phyloP scores from a whole-genome alignment of 1,139 yeast genomes.

The Yamadazyma blattariae region DNA sequence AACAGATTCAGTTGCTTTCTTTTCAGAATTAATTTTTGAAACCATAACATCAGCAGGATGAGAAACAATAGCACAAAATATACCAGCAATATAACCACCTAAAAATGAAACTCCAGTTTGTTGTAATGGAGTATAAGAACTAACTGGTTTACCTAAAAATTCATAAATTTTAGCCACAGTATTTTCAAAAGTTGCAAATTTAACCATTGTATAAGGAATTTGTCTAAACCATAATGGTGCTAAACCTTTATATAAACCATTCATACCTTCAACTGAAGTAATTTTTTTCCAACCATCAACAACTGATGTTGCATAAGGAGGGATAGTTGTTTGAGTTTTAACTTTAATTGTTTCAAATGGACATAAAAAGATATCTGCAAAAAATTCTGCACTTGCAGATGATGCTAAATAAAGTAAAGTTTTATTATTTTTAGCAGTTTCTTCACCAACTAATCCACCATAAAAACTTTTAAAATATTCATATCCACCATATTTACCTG shows the following conservation, averaged over 20 bases:
- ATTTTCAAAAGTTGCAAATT: slow-evolving; percentile 89
- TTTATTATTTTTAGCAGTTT: slow-evolving; percentile 59
- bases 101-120: slow-evolving; percentile 93
- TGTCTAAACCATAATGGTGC: slow-evolving; percentile 93
- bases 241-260: slow-evolving; percentile 80
- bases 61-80: slow-evolving; percentile 88
- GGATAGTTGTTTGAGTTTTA: slow-evolving; percentile 86
- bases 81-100: slow-evolving; percentile 96
- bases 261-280: slow-evolving; percentile 63
- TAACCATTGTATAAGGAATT: slow-evolving; percentile 95
- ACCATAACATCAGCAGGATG: slow-evolving; percentile 99
- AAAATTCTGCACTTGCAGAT: slow-evolving; percentile 87
- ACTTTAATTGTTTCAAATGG: slow-evolving; percentile 94
- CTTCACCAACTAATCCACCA: slow-evolving; percentile 64
- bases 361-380: slow-evolving; percentile 86
- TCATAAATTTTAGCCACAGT: slow-evolving; percentile 73
- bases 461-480: slow-evolving; percentile 83
- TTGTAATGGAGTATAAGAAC: slow-evolving; percentile 43
- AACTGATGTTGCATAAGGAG: slow-evolving; percentile 68
- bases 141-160: slow-evolving; percentile 43
- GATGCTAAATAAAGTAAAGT: slow-evolving; percentile 78
- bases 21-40: slow-evolving; percentile 80
- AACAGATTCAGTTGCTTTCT: slow-evolving; percentile 61
- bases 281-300: slow-evolving; percentile 68
- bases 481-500: slow-evolving; percentile 93